phyloP scores from a whole-genome alignment of 2,329 filamentous ascomycete species.

The Penicillium sp. region DNA sequence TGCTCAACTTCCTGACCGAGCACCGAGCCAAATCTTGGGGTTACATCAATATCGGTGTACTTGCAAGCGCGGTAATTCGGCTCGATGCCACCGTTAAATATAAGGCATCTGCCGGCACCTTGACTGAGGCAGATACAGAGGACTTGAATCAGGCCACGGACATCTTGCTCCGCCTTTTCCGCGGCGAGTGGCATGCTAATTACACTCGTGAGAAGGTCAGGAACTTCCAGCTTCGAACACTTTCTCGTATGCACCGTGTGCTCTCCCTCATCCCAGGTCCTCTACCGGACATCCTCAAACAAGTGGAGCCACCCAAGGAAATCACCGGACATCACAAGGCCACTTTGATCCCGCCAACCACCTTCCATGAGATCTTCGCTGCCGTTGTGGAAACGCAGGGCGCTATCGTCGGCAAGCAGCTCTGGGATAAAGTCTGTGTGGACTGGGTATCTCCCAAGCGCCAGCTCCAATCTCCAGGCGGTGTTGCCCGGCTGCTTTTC shows the following conservation, averaged over 20 bases:
- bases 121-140: constrained; percentile 4
- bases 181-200: constrained; percentile 30
- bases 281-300: constrained; percentile 29
- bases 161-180: constrained; percentile 37
- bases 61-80: constrained; percentile 44
- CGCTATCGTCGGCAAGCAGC: constrained; percentile 46
- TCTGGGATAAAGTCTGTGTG: constrained; percentile 53
- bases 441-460: constrained; percentile 23
- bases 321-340: constrained; percentile 20
- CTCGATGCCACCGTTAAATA: constrained; percentile 31
- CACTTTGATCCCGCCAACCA: constrained; percentile 34
- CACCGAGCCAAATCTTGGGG: constrained; percentile 39
- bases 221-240: constrained; percentile 31
- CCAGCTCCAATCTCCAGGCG: constrained; percentile 28
- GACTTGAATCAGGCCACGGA: constrained; percentile 30
- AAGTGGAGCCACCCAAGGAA: constrained; percentile 14
- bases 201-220: constrained; percentile 24
- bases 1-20: constrained; percentile 37
- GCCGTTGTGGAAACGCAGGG: constrained; percentile 55
- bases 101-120: constrained; percentile 5
- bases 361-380: constrained; percentile 56
- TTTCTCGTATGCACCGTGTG: constrained; percentile 33
- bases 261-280: constrained; percentile 36
- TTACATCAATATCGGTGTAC: constrained; percentile 36
- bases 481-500: constrained; percentile 29